Conservation (phyloP, 2,329 filamentous ascomycete species). For the Aspergillus udagawae region DNA sequence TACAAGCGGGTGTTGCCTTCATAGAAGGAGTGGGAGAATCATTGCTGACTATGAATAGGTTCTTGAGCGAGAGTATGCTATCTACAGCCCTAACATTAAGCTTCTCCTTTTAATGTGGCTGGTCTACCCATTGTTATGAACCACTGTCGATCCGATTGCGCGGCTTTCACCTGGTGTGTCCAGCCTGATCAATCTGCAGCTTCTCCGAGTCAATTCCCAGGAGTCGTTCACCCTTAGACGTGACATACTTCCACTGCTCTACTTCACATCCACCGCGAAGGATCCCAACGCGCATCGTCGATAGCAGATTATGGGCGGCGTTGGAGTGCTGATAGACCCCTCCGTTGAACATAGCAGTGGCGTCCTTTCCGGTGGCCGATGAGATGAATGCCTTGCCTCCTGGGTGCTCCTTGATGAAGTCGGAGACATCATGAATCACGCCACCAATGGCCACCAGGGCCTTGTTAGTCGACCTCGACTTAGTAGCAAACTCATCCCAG, state of each 20-base stretch:
- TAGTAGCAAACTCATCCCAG: slow-evolving; percentile 74
- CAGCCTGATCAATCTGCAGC: background rate
- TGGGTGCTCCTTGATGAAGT: slow-evolving; percentile 78
- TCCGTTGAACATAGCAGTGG: slow-evolving; percentile 81
- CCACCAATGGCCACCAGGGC: slow-evolving; percentile 70
- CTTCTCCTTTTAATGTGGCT: background rate
- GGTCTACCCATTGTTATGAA: background rate
- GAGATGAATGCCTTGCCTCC: slow-evolving; percentile 77
- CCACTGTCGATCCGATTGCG: background rate
- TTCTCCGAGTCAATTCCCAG: background rate
- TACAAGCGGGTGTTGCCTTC: background rate
- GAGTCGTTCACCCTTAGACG: background rate
- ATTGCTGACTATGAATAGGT: background rate
- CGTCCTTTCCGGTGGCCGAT: slow-evolving; percentile 75
- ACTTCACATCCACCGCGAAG: background rate
- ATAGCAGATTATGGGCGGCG: slow-evolving; percentile 77
- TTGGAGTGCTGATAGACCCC: slow-evolving; percentile 83
- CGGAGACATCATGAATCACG: slow-evolving; percentile 74
- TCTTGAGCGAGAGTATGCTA: background rate
- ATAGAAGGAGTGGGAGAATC: background rate
- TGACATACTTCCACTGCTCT: background rate
- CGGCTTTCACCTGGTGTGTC: background rate
- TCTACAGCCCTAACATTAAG: background rate
- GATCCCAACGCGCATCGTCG: slow-evolving; percentile 70
- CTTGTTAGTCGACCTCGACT: slow-evolving; percentile 60